Evolutionary conservation across 495 filamentous ascomycete species (phyloP), one percentile per base, ranked within the genome.

Genomic region (Aspergillus incahuasiensis): DNA sequence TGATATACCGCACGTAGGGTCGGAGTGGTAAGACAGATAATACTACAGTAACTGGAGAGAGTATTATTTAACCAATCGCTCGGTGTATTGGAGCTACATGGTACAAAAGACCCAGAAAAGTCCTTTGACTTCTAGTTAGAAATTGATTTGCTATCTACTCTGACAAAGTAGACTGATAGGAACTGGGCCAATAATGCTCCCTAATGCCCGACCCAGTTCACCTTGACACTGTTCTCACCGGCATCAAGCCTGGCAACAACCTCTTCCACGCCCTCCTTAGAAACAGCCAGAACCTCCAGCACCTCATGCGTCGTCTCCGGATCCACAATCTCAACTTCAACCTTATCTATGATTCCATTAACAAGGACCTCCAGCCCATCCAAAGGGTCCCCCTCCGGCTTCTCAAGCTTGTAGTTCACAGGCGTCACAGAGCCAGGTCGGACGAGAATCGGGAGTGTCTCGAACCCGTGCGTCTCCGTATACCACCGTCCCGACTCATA

Each of bases 401-500:
- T 64, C 55, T 66, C 66, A 34, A 76, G 48, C 45, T 58, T 62
- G 3, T 59, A 65, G 48, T 75, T 76, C 1, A 67, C 52, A 2
- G 67, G 55, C 6, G 68, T 75, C 7, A 72, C 69, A 6, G 72
- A 68, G 0, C 70, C 70, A 7, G 71, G 72, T 11, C 73, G 68
- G 39, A 75, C 59, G 13, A 75, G 57, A 20, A 77, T 65, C 1
- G 74, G 73, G 44, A 77, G 30, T 0, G 70, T 71, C 47, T 73
- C 68, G 58, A 75, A 75, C 15, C 60, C 71, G 58, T 74, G 72
- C 20, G 67, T 77, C 48, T 75, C 74, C 3, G 68, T 73, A 45
- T 75, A 74, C 74, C 71, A 77, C 20, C 50, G 56, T 12, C 73
- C 73, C 25, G 57, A 51, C 55, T 75, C 68, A 50, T 75, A 75